Conservation (phyloP, 2,329 filamentous ascomycete species). For the Aureobasidium melanogenum region DNA sequence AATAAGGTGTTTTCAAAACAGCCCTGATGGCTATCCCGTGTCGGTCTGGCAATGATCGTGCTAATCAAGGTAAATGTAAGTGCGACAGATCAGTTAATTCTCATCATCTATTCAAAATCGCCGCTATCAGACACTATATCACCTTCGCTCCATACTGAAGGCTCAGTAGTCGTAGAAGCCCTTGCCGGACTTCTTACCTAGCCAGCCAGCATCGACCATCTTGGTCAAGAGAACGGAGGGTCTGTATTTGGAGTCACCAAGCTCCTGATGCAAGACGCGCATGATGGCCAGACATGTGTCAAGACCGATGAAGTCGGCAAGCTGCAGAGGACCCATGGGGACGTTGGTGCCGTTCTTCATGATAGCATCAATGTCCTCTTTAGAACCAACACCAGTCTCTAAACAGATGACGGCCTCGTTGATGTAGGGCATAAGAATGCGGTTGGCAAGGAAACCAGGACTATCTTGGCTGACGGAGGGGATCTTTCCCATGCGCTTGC, state of each 20-base stretch:
- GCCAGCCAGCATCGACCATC: conserved; percentile 97
- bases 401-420: conserved; percentile 96
- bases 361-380: conserved; percentile 90
- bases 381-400: conserved; percentile 80
- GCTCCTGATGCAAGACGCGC: conserved; percentile 85
- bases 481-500: conserved; percentile 87
- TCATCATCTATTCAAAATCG: background rate
- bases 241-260: conserved; percentile 91
- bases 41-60: background rate
- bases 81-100: background rate
- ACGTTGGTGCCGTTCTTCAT: conserved; percentile 99
- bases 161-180: conserved; percentile 82
- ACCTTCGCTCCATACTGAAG: background rate
- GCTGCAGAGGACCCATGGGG: conserved; percentile 87
- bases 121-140: background rate
- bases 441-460: conserved; percentile 90
- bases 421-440: conserved; percentile 98
- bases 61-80: background rate
- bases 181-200: conserved; percentile 95
- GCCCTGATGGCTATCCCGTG: background rate
- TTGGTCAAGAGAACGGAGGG: conserved; percentile 79
- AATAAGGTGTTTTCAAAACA: background rate
- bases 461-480: conserved; percentile 79
- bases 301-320: conserved; percentile 95
- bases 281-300: conserved; percentile 97